phyloP scores from a whole-genome alignment of 2,329 filamentous ascomycete species.

The Neurospora sp. region DNA sequence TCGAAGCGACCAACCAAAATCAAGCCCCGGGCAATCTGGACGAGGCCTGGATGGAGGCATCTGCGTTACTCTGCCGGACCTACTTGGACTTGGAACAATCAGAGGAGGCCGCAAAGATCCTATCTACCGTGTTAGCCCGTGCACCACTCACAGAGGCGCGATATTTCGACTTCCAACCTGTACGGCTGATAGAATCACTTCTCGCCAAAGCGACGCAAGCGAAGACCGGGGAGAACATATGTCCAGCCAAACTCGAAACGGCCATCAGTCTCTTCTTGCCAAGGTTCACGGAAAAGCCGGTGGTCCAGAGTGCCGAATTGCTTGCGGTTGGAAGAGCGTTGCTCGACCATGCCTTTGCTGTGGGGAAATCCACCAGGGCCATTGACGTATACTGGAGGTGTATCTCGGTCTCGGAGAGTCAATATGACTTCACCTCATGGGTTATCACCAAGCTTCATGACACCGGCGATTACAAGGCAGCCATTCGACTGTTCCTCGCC shows the following conservation, averaged over 20 bases:
- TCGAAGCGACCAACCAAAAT: conserved; percentile 3
- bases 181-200: conserved; percentile 23
- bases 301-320: conserved; percentile 7
- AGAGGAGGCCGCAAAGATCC: conserved; percentile 23
- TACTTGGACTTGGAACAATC: conserved; percentile 23
- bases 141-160: conserved; percentile 22
- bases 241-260: conserved; percentile 9
- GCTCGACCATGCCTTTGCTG: conserved; percentile 20
- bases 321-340: conserved; percentile 19
- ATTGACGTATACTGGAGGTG: conserved; percentile 25
- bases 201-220: conserved; percentile 11
- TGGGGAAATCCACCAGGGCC: background rate
- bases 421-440: conserved; percentile 20
- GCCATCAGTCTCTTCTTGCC: conserved; percentile 25
- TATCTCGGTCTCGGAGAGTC: conserved; percentile 15
- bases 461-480: conserved; percentile 21
- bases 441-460: conserved; percentile 23
- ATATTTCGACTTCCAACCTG: conserved; percentile 27
- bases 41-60: conserved; percentile 14
- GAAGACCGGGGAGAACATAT: conserved; percentile 3
- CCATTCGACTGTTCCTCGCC: conserved; percentile 25
- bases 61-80: conserved; percentile 22
- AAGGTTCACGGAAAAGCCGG: conserved; percentile 16
- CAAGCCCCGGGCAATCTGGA: conserved; percentile 6
- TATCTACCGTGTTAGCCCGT: conserved; percentile 18